Base-by-base conservation (phyloP, 768 basidiomycete species). In the Paxillus rubicundulus region DNA sequence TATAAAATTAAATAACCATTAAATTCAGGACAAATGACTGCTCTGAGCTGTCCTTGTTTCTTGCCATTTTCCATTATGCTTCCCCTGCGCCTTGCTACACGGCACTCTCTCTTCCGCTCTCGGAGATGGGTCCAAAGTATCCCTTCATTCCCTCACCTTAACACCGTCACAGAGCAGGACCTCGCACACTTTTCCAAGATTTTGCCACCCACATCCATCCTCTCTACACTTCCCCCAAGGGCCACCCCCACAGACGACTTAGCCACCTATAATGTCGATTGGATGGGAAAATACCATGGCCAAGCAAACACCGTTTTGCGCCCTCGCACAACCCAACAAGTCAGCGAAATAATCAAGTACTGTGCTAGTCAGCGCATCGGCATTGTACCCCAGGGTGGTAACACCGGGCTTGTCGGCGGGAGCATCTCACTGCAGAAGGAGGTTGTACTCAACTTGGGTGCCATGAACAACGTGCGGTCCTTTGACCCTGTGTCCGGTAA, bases 331-430 rank as follows among this genome's bases (percentile, higher is more conserved):
- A 89, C 91, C 0, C 73, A 89, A 55, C 85, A 99, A 72, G 93
- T 98, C 66, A 88, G 87, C 68, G 75, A 87, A 59, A 88, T 98
- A 49, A 76, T 98, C 64, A 86, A 85, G 65, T 91, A 86, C 77
- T 98, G 97, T 70, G 83, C 86, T 60, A 77, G 86, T 49, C 79
- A 83, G 51, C 78, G 81, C 49, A 88, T 99, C 38, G 86, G 86
- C n/a, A 81, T 98, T 49, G 94, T 97, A 2, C 97, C 97, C 2
- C 97, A 99, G 70, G 96, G 97, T 43, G 97, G 97, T 42, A 99
- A 99, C 73, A 99, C 97, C 0, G 97, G 97, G 14, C 81, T 99
- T 12, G 97, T 99, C 34, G 97, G 95, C 50, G 97, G 97, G 34
- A 85, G 94, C 56, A 89, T 96, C 10, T 96, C 97, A 0, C 67